Base-by-base conservation (phyloP, 2,329 filamentous ascomycete genomes). In the Setomelanomma holmii region DNA sequence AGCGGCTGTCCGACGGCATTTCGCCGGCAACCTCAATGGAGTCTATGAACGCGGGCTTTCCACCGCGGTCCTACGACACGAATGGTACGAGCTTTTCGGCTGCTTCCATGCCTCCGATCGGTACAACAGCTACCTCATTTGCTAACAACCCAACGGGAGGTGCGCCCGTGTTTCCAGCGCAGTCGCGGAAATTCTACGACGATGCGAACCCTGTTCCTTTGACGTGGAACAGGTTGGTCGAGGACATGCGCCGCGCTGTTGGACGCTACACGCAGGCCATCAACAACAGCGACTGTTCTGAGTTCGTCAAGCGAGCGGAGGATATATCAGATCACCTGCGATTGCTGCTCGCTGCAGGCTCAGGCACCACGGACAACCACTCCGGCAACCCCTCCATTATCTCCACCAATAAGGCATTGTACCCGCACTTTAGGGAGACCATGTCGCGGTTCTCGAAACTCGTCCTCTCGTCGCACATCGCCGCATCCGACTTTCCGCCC, bases 391-490 rank as follows among this genome's bases (percentile, higher is more conserved):
- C 95, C 4, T 98, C 95, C n/a, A 97, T 99, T 67, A 99, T 99
- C 54, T 97, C 93, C 5, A 96, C 91, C 4, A 99, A 99, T 80
- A 98, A 98, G 75, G 90, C 92, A 0, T 80, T 99, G 14, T 98
- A 98, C 70, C 95, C 95, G 20, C 93, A 98, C 75, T 99, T 99
- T 77, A 84, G 95, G 47, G 95, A 98, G 72, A 98, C 98, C 88
- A 99, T 99, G 95, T 98, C 95, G 39, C 93, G 96, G 66, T 99
- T 99, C 74, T 98, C 95, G n/a, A 99, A 99, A 75, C 82, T 99
- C 8, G 95, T 99, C 39, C 88, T 99, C 42, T 99, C 95, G 2
- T 98, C 95, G 12, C 95, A 99, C 72, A 97, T 99, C 71, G 95
- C 95, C 34, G 92, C 93, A 5, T 91, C 93, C 27, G 95, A 99